These are phyloP conservation scores for Cryphonectria nitschkei DNA, from an alignment of 2,329 filamentous ascomycete species.

Conservation along the genomic window DNA sequence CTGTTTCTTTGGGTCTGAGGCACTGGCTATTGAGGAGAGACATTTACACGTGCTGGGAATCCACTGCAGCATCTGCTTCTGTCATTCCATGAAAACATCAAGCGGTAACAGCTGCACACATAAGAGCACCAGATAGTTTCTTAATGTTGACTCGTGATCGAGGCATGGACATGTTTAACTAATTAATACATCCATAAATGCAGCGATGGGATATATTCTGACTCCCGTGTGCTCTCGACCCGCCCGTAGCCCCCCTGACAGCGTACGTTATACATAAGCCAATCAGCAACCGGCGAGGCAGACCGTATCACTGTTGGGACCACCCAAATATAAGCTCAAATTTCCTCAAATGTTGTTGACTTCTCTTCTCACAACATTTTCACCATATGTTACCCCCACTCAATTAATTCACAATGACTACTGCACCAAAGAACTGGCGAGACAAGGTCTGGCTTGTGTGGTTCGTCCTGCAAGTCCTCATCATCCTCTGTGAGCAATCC, in stretches of 20 bases:
- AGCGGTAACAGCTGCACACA: too few relatives aligned
- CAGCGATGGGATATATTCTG: background rate
- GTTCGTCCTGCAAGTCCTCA: slow-evolving; percentile 38
- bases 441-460: slow-evolving; percentile 40
- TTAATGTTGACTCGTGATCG: too few relatives aligned
- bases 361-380: background rate
- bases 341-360: background rate
- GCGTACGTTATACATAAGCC: too few relatives aligned
- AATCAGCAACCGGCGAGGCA: background rate
- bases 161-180: background rate
- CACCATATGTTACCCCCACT: background rate
- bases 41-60: too few relatives aligned
- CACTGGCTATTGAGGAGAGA: too few relatives aligned
- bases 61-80: too few relatives aligned
- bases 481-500: slow-evolving; percentile 38
- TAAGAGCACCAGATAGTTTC: too few relatives aligned
- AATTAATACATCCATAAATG: background rate
- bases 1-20: too few relatives aligned
- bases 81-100: too few relatives aligned
- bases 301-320: background rate
- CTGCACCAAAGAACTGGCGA: slow-evolving; percentile 29
- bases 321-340: background rate
- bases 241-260: too few relatives aligned
- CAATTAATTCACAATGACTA: slow-evolving; percentile 5
- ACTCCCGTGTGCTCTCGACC: too few relatives aligned